Conservation (phyloP, 345 rosid genomes). For the Brassica incana region DNA sequence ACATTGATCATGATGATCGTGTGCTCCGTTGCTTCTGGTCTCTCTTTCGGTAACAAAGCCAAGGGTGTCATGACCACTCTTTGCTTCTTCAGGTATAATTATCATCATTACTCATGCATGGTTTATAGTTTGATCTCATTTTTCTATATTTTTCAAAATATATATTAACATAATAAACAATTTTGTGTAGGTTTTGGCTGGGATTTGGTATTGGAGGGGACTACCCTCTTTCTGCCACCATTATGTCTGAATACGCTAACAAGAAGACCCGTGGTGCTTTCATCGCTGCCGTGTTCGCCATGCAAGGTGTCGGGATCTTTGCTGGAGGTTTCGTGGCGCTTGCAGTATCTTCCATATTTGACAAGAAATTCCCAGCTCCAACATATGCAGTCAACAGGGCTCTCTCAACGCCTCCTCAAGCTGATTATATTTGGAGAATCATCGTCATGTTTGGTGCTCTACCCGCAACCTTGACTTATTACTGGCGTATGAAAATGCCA, state of each 20-base stretch:
- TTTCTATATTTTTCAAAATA: background rate
- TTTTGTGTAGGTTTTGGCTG: background rate
- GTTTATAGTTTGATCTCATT: background rate
- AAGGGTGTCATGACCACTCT: background rate
- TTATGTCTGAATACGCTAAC: background rate
- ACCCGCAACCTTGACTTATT: background rate
- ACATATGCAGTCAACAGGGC: too few species aligned
- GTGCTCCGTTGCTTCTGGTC: background rate
- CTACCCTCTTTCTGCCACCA: background rate
- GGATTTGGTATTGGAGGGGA: background rate
- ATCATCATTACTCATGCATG: background rate
- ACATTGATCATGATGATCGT: background rate
- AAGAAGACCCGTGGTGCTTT: background rate
- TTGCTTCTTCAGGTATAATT: background rate
- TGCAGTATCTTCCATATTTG: constrained; percentile 36
- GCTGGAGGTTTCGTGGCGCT: constrained; percentile 61
- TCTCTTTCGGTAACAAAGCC: background rate
- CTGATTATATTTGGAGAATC: too few species aligned
- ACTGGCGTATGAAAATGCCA: background rate
- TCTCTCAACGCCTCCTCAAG: too few species aligned
- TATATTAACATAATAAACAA: background rate
- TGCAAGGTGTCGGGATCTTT: background rate
- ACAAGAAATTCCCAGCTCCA: constrained; percentile 8
- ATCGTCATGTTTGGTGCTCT: too few species aligned
- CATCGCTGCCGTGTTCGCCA: background rate